Evolutionary conservation across 2,329 filamentous ascomycete species (phyloP).

Genomic region (Curvularia hawaiiensis): DNA sequence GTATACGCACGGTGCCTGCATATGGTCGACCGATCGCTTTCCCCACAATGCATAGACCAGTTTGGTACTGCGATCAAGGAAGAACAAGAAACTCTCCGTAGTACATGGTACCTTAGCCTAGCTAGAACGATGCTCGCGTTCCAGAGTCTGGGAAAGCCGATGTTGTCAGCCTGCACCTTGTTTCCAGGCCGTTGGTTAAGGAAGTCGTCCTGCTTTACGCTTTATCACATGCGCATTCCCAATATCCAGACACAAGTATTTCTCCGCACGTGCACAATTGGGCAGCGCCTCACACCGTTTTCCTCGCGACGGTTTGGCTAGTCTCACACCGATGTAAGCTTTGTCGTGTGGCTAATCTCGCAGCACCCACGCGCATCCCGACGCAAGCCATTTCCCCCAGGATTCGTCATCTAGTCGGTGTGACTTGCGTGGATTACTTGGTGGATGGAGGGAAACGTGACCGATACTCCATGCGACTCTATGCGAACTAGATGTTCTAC

Average conservation of each 20-base stretch:
- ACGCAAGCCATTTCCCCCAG: constrained; percentile 8
- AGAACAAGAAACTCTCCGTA: not conserved
- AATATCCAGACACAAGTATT: not conserved
- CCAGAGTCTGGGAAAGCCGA: not conserved
- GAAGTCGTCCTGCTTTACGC: not conserved
- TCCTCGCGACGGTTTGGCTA: not conserved
- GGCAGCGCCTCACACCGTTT: constrained; percentile 3
- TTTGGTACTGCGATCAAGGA: not conserved
- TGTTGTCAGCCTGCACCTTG: not conserved
- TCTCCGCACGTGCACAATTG: not conserved
- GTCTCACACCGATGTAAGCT: constrained; percentile 13
- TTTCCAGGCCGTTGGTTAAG: not conserved
- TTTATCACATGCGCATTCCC: not conserved
- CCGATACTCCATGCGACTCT: too few species aligned
- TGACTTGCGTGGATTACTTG: not conserved
- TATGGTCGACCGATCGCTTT: constrained; percentile 1
- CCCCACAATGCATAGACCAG: not conserved
- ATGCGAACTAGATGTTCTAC: constrained; percentile 25
- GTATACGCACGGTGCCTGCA: constrained; percentile 2
- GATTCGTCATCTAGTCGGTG: constrained; percentile 3
- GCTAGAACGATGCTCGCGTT: not conserved
- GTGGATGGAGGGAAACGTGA: constrained; percentile 19
- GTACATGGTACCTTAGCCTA: not conserved
- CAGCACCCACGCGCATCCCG: constrained; percentile 1
- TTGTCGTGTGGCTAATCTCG: not conserved